These are phyloP conservation scores for Iris macrosiphon DNA, from an alignment of 106 monocot genomes.

Conservation along the genomic window DNA sequence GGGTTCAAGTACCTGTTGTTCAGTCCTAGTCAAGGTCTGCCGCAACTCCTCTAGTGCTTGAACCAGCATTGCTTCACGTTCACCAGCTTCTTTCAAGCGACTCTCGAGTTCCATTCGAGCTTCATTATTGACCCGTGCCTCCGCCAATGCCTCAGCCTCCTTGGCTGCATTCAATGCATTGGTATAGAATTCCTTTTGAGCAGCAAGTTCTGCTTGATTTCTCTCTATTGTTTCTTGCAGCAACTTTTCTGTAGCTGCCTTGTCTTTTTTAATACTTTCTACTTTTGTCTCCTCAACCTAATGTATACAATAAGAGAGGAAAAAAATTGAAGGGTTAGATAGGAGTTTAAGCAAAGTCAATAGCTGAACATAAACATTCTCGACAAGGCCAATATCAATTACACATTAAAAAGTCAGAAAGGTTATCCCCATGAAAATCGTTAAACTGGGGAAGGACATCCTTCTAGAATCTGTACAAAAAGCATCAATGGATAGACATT, in stretches of 20 bases:
- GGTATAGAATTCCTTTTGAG: slow-evolving; percentile 95
- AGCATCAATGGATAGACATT: too few relatives aligned
- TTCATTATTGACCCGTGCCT: slow-evolving; percentile 77
- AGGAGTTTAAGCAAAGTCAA: neutral
- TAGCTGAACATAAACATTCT: too few relatives aligned
- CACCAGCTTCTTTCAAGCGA: slow-evolving; percentile 73
- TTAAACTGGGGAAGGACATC: too few relatives aligned
- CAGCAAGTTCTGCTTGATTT: slow-evolving; percentile 78
- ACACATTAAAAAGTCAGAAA: too few relatives aligned
- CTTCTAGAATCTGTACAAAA: too few relatives aligned
- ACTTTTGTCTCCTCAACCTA: slow-evolving; percentile 95
- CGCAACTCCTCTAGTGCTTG: slow-evolving; percentile 88
- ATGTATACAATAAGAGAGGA: slow-evolving; percentile 1
- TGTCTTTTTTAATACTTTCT: slow-evolving; percentile 90
- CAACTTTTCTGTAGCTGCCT: slow-evolving; percentile 83
- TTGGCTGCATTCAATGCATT: slow-evolving; percentile 90
- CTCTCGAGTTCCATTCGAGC: slow-evolving; percentile 83
- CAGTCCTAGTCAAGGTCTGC: slow-evolving; percentile 81
- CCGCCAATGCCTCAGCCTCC: slow-evolving; percentile 90
- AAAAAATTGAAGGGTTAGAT: too few relatives aligned
- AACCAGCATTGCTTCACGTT: slow-evolving; percentile 83
- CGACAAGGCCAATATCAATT: too few relatives aligned
- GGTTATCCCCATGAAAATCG: too few relatives aligned
- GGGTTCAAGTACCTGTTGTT: slow-evolving; percentile 65
- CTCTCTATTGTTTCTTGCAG: slow-evolving; percentile 95